phyloP scores from a whole-genome alignment of 208 protist species.

The Entamoeba invadens region DNA sequence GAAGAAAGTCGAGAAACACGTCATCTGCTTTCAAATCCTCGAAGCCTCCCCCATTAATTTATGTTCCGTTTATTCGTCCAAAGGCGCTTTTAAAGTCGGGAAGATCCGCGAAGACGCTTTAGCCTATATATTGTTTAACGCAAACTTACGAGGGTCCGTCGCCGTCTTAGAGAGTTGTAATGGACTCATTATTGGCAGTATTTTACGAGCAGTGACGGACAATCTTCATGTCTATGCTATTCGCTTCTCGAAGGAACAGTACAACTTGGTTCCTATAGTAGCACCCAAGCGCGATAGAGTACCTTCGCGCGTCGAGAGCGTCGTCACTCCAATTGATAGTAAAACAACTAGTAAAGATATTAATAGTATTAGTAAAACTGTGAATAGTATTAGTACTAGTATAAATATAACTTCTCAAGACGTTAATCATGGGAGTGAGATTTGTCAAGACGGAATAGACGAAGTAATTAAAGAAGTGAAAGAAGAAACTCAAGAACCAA shows the following conservation, averaged over 20 bases:
- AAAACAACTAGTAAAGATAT: too few relatives aligned
- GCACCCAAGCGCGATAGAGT: not conserved
- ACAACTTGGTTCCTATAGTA: not conserved
- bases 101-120: not conserved
- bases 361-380: too few relatives aligned
- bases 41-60: not conserved
- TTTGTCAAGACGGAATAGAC: not conserved
- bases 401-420: too few relatives aligned
- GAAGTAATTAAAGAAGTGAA: too few relatives aligned
- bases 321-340: too few relatives aligned
- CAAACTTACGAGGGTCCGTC: not conserved
- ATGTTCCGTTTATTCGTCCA: not conserved
- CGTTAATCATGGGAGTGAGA: not conserved
- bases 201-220: not conserved
- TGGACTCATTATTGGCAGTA: not conserved
- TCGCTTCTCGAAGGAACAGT: not conserved
- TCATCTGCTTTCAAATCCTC: not conserved
- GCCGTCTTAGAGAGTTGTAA: not conserved
- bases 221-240: not conserved
- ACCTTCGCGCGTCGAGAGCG: not conserved
- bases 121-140: not conserved
- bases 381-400: too few relatives aligned
- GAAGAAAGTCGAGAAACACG: not conserved
- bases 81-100: not conserved
- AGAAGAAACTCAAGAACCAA: too few relatives aligned